phyloP scores from a whole-genome alignment of 176 grass and related monocot genomes.

The Carex myosuroides region DNA sequence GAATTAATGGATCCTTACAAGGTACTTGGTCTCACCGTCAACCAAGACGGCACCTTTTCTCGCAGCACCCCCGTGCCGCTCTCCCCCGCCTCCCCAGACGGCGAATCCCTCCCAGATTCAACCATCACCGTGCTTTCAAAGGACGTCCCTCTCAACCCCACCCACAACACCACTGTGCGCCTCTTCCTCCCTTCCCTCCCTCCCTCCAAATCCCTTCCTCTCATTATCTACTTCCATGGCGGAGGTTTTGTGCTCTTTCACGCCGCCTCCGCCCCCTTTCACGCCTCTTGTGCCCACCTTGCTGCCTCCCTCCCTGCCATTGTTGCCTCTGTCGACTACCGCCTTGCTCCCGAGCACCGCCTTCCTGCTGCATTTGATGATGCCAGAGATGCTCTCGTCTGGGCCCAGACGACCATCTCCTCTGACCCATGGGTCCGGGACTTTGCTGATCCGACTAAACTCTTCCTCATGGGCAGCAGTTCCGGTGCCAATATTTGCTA shows the following conservation, averaged over 20 bases:
- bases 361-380: conserved; percentile 76
- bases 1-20: conserved; percentile 72
- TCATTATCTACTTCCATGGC: conserved; percentile 67
- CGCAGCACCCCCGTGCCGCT: conserved; percentile 28
- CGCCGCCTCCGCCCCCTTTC: conserved; percentile 50
- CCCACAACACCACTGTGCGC: conserved; percentile 44
- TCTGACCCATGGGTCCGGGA: conserved; percentile 7
- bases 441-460: conserved; percentile 28
- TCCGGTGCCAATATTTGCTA: conserved; percentile 62
- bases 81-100: not conserved
- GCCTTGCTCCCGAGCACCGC: conserved; percentile 83
- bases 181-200: conserved; percentile 51
- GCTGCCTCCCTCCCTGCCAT: conserved; percentile 40
- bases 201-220: not conserved
- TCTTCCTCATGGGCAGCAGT: conserved; percentile 85
- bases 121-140: conserved; percentile 50
- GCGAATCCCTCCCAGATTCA: not conserved
- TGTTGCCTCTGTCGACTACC: conserved; percentile 72
- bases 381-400: conserved; percentile 54
- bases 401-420: conserved; percentile 27
- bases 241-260: conserved; percentile 76
- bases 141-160: conserved; percentile 47
- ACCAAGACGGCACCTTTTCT: conserved; percentile 32
- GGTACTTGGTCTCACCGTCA: conserved; percentile 56
- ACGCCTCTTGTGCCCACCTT: conserved; percentile 36